Evolutionary conservation across 176 grass and related monocot genomes (phyloP), one percentile per base, ranked within the genome.

Genomic region (Miscanthus lutarioriparius): DNA sequence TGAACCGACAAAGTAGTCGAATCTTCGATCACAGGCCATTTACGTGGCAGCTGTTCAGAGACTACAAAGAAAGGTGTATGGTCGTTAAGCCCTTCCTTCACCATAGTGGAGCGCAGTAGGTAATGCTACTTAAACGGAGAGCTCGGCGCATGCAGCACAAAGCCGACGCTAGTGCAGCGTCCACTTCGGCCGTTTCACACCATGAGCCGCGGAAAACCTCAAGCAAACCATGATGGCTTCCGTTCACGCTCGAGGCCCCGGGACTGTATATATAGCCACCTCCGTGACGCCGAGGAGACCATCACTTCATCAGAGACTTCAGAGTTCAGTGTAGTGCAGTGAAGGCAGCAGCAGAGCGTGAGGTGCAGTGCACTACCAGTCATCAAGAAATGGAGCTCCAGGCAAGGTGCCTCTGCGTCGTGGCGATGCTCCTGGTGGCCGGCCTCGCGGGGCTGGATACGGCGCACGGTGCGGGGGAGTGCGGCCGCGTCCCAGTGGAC

Each of bases 381-480:
- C 23, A 63, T 25, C 9, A 47, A 67, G 77, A 54, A 70, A 95
- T 95, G 95, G 92, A 74, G 28, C 5, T 51, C 43, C 70, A 83
- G 74, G 25, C 22, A 25, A 93, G 92, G 72, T 64, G 79, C 62
- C 14, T 94, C 53, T 86, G 45, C 82, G 38, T 93, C 10, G 45
- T 90, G 7, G 79, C 37, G 49, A 69, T 87, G 76, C 38, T 95
- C 70, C 28, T 93, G 67, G 32, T 90, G 10, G 74, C 81, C 28
- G 33, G 74, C 15, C n/a, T 80, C 1, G 58, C 70, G 6, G 80
- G 54, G 35, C 4, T 85, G 47, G 71, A 83, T 17, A 80, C 40
- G 20, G 90, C 71, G 23, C 70, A 81, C 64, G 92, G 76, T 20
- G 91, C 95, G 0, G 95, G 91, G 23, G 87, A 98, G 70, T 98